phyloP scores from a whole-genome alignment of 768 basidiomycete species.

The Ramaria rubella region DNA sequence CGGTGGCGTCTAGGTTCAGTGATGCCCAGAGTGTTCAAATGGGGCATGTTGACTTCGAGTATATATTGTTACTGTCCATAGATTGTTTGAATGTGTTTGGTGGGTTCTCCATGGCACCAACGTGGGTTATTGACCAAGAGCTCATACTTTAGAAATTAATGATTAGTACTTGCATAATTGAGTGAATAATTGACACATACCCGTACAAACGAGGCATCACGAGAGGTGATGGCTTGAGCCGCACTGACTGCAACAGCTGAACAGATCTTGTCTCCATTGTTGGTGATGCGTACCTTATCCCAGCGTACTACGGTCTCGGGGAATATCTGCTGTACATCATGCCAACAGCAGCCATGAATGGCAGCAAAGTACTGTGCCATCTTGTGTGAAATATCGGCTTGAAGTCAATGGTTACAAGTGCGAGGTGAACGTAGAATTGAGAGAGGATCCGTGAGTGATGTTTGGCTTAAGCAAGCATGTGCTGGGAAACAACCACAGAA shows the following conservation, averaged over 20 bases:
- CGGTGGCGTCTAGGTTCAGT: neutral
- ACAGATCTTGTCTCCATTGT: neutral
- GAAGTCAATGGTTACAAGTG: neutral
- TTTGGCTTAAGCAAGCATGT: neutral
- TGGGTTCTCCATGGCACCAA: neutral
- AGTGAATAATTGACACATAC: neutral
- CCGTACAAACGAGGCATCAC: neutral
- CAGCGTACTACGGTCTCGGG: neutral
- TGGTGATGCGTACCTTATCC: neutral
- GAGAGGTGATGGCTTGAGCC: neutral
- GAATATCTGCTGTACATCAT: neutral
- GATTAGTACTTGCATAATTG: neutral
- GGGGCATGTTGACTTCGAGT: neutral
- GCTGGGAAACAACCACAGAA: neutral
- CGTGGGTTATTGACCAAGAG: neutral
- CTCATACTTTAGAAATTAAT: neutral
- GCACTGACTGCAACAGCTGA: neutral
- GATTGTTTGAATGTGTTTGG: neutral
- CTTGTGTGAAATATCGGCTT: neutral
- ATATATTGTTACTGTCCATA: neutral
- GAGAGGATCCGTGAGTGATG: too few species aligned
- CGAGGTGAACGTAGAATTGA: too few species aligned
- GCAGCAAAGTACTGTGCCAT: neutral
- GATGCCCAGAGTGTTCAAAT: neutral
- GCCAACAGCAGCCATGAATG: neutral